Percentiles rank a stretch among this genome's conserved stretches.
Conservation (phyloP, 2,329 filamentous ascomycete genomes). For the Ceratocystis papillata region DNA sequence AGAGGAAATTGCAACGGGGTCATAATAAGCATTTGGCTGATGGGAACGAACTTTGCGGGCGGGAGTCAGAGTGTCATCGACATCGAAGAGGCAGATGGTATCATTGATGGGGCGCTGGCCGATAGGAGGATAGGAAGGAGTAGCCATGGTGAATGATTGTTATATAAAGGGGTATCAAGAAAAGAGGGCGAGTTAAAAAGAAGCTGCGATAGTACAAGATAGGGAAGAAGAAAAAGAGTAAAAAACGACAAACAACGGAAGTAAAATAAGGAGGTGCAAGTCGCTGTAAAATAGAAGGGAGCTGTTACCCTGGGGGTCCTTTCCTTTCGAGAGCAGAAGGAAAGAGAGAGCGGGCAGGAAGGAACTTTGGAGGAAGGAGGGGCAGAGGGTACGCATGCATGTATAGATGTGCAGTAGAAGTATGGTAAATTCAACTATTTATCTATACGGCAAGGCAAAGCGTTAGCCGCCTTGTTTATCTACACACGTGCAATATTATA, state of each 20-base stretch:
- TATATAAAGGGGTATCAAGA: slow-evolving; percentile 15
- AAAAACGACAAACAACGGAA: neutral
- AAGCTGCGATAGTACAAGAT: slow-evolving; percentile 3
- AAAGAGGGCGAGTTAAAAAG: slow-evolving; percentile 13
- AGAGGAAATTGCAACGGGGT: neutral
- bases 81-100: slow-evolving; percentile 92
- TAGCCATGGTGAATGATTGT: slow-evolving; percentile 33
- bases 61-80: slow-evolving; percentile 82
- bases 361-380: neutral
- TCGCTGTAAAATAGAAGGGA: neutral
- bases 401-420: neutral
- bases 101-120: slow-evolving; percentile 77
- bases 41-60: slow-evolving; percentile 57
- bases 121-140: slow-evolving; percentile 56
- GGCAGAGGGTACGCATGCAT: neutral
- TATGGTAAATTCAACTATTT: neutral
- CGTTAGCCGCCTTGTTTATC: neutral
- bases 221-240: slow-evolving; percentile 6
- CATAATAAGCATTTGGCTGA: neutral
- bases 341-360: neutral
- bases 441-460: neutral
- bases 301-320: neutral
- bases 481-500: no score
- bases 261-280: slow-evolving; percentile 20
- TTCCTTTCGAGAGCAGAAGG: neutral